Conservation (phyloP, 192 early-diverging fungal species). For the Backusella sp. region DNA sequence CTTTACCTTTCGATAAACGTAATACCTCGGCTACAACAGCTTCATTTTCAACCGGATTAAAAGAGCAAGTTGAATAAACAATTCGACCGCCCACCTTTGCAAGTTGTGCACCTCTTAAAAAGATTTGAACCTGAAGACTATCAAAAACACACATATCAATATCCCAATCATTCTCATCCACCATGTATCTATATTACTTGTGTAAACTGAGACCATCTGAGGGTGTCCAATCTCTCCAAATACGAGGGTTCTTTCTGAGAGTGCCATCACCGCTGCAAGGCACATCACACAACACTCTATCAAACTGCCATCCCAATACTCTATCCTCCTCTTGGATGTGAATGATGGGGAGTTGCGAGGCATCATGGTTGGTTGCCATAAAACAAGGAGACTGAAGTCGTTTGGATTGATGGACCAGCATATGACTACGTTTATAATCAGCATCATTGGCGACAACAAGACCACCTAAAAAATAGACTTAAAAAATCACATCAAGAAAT, state of each 20-base stretch:
- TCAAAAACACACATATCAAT: neutral
- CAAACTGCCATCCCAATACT: slow-evolving; percentile 64
- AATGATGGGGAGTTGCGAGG: slow-evolving; percentile 80
- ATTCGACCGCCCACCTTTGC: slow-evolving; percentile 88
- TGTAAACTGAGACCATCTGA: slow-evolving; percentile 80
- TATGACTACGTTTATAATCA: slow-evolving; percentile 84
- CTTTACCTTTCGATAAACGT: slow-evolving; percentile 46
- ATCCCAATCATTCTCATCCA: neutral
- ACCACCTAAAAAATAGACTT: slow-evolving; percentile 47
- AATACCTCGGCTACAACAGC: slow-evolving; percentile 88
- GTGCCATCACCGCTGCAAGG: slow-evolving; percentile 99
- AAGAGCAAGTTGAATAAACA: slow-evolving; percentile 97
- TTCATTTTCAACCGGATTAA: slow-evolving; percentile 98
- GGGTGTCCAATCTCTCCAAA: slow-evolving; percentile 87
- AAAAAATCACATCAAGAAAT: too few species aligned
- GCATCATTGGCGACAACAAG: slow-evolving; percentile 95
- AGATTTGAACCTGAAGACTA: slow-evolving; percentile 79
- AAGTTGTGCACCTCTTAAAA: slow-evolving; percentile 83
- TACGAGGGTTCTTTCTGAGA: slow-evolving; percentile 87
- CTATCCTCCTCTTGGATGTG: slow-evolving; percentile 20
- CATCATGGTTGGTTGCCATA: slow-evolving; percentile 96
- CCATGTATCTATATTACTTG: slow-evolving; percentile 14
- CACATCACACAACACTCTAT: slow-evolving; percentile 94
- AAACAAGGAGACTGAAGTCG: slow-evolving; percentile 90
- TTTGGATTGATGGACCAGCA: slow-evolving; percentile 95